A percentile compares a stretch with the other conserved stretches of the same genome.
phyloP scores from a whole-genome alignment of 2,329 filamentous ascomycete species.

The Cytospora piceicola region DNA sequence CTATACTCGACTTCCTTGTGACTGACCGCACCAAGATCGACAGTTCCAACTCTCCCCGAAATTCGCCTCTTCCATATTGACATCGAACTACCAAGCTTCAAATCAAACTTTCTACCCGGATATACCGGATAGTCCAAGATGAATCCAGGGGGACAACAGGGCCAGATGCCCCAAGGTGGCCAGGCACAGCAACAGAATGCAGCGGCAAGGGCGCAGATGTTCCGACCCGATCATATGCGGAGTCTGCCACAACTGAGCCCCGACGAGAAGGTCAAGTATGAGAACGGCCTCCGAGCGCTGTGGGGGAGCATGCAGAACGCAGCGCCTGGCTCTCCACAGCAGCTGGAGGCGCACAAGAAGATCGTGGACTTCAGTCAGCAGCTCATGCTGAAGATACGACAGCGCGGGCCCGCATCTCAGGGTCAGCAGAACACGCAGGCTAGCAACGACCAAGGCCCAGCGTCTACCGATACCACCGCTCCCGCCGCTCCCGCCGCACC shows the following conservation, averaged over 20 bases:
- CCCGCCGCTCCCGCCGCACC: slow-evolving; percentile 24
- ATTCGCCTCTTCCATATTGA: not conserved
- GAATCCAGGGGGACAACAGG: slow-evolving; percentile 31
- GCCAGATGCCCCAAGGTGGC: slow-evolving; percentile 30
- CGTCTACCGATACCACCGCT: slow-evolving; percentile 16
- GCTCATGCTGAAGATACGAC: slow-evolving; percentile 56
- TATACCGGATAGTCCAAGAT: slow-evolving; percentile 6
- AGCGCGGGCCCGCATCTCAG: slow-evolving; percentile 33
- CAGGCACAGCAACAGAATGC: slow-evolving; percentile 30
- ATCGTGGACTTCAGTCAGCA: slow-evolving; percentile 64
- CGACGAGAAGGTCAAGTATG: slow-evolving; percentile 63
- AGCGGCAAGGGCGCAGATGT: slow-evolving; percentile 43
- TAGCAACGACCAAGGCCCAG: slow-evolving; percentile 20
- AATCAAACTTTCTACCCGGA: not conserved
- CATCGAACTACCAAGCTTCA: not conserved
- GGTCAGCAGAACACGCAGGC: slow-evolving; percentile 34
- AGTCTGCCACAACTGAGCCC: slow-evolving; percentile 53
- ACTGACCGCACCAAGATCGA: not conserved
- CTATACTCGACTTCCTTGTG: not conserved
- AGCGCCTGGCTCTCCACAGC: slow-evolving; percentile 51
- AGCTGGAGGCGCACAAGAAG: slow-evolving; percentile 58
- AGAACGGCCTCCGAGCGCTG: slow-evolving; percentile 56
- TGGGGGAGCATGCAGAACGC: slow-evolving; percentile 58
- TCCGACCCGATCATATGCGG: slow-evolving; percentile 57
- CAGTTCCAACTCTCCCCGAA: not conserved